Evolutionary conservation across 257 asterid genomes (phyloP), one percentile per base, ranked within the genome.

Genomic region (Capsicum baccatum): DNA sequence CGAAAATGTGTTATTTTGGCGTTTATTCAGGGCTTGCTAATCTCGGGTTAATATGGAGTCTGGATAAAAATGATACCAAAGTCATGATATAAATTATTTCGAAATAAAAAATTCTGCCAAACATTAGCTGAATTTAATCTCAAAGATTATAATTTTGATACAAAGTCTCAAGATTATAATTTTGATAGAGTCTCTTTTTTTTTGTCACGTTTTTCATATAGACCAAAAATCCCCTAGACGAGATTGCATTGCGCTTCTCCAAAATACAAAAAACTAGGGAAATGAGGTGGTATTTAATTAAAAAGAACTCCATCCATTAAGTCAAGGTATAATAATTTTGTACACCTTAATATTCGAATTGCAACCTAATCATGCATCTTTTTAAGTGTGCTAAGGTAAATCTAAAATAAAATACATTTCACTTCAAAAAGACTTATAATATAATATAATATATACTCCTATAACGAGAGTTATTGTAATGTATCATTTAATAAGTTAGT

Each of bases 221-320:
- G 80, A 47, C 50, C 26, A 9, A 54, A 78, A 78, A 54, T 26
- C 50, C 26, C 26, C 21, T 21, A 54, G 14, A 78, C 48, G 54
- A 54, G 26, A 54, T 14, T 78, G 64, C 64, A 54, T 74, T 74
- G 47, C 13, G 47, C 44, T 54, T 54, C 82, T 78, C 64, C 82
- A 33, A 54, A 74, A 60, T 12, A 48, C 15, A 26, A 54, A 74
- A 74, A 60, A 12, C 19, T 42, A 42, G 58, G 58, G 37, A 19
- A 12, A 44, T 54, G 26, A 26, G 26, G 81, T 26, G 50, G 15
- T 74, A 74, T 39, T 69, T 69, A 69, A 6, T 33, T 66, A 10
- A 73, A 73, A 48, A 76, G 13, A 35, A 14, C 2, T 14, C 19
- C 1, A 76, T 3, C 44, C 64, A 14, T 63, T 1, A 14, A 35